phyloP scores from a whole-genome alignment of 371 early-diverging fungal genomes.

The Neoconidiobolus thromboides region DNA sequence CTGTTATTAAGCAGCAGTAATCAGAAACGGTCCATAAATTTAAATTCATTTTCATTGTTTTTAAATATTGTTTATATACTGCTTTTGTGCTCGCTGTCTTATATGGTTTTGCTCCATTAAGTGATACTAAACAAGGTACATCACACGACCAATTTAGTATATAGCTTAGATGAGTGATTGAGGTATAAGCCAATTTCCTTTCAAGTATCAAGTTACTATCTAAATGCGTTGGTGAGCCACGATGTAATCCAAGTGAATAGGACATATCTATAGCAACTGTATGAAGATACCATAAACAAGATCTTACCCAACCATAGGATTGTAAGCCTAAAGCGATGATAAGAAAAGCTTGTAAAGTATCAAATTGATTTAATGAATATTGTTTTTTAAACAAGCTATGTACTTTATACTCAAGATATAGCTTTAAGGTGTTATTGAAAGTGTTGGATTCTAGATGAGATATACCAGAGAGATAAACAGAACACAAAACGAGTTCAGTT shows the following conservation, averaged over 20 bases:
- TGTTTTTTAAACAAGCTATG: not conserved
- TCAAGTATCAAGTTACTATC: not conserved
- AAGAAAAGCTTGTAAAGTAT: slow-evolving; percentile 3
- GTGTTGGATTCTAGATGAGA: not conserved
- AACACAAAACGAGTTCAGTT: not conserved
- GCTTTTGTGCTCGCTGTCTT: too few relatives aligned
- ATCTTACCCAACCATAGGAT: not conserved
- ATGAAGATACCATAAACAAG: too few relatives aligned
- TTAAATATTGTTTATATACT: too few relatives aligned
- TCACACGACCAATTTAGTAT: too few relatives aligned
- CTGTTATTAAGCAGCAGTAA: too few relatives aligned
- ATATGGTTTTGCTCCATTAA: too few relatives aligned
- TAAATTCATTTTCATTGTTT: too few relatives aligned
- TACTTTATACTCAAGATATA: not conserved
- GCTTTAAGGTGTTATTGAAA: not conserved
- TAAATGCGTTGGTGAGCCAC: not conserved
- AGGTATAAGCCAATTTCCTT: slow-evolving; percentile 4
- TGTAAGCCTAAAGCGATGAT: slow-evolving; percentile 1
- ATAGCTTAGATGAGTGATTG: too few relatives aligned
- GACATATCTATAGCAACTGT: not conserved
- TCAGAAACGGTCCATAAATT: too few relatives aligned
- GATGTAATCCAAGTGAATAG: slow-evolving; percentile 1
- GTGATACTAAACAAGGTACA: too few relatives aligned
- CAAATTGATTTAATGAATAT: not conserved
- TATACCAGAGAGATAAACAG: not conserved